These are phyloP conservation scores for Protomyces arabidopsidicola DNA, from an alignment of 1,139 yeast genomes.

Conservation along the genomic window DNA sequence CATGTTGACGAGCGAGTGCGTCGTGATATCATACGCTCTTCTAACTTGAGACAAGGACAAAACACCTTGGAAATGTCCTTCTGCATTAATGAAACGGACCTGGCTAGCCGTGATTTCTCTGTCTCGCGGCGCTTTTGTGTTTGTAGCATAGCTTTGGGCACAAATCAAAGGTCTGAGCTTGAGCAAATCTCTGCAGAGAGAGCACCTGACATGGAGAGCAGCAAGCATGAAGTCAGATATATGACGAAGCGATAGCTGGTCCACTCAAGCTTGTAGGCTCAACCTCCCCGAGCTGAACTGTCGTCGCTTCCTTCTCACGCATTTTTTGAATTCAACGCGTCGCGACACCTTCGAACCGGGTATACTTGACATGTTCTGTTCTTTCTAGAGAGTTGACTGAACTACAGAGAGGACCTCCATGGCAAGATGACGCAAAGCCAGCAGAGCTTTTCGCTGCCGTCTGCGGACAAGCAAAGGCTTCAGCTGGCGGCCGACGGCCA, in stretches of 20 bases:
- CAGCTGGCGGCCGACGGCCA: not conserved
- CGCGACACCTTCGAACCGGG: too few relatives aligned
- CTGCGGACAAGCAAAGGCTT: not conserved
- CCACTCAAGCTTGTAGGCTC: too few relatives aligned
- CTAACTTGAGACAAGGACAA: conserved; percentile 6
- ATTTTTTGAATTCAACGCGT: too few relatives aligned
- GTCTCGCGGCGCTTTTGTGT: conserved; percentile 18
- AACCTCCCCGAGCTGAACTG: too few relatives aligned
- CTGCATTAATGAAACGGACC: conserved; percentile 5
- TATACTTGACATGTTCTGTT: not conserved
- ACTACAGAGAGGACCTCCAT: not conserved
- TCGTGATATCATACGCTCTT: conserved; percentile 8
- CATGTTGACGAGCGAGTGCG: conserved; percentile 17
- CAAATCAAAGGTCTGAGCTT: not conserved
- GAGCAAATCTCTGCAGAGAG: too few relatives aligned
- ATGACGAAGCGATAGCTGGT: too few relatives aligned
- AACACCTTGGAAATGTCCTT: conserved; percentile 11
- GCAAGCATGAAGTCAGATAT: not conserved
- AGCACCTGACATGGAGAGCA: not conserved
- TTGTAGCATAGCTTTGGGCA: conserved; percentile 4
- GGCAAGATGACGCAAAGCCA: not conserved
- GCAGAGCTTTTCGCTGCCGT: not conserved
- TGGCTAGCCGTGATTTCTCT: conserved; percentile 5
- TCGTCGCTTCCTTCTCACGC: too few relatives aligned
- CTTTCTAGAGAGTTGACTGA: not conserved